Base-by-base conservation (phyloP, 2,329 filamentous ascomycete species). In the Stemphylium vesicarium region DNA sequence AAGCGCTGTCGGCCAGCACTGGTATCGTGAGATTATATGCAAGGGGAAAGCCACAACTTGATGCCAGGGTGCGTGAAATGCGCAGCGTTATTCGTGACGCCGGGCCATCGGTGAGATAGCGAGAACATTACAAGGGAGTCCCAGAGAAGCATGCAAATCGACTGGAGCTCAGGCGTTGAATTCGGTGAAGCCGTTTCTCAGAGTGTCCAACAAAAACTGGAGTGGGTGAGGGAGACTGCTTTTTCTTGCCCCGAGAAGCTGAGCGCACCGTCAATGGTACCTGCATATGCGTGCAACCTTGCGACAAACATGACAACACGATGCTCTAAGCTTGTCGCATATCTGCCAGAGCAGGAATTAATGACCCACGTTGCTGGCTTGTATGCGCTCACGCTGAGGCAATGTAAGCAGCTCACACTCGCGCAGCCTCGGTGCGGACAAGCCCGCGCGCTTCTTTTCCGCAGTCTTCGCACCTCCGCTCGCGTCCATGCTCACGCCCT, bases 21-120 rank as follows among this genome's bases (percentile, higher is more conserved):
- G 37, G 26, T 31, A 32, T 50, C 15, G 32, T 20, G 26, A 43
- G 26, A 26, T 24, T 20, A n/a, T 53, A 53, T 53, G 50, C 45
- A 53, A 53, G 50, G 45, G 50, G 38, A 24, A 29, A 53, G 50
- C 50, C 38, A 40, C 24, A 16, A 10, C 38, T 22, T 42, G 38
- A 22, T 40, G 26, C 6, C 33, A 20, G 32, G 20, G 22, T 22
- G 38, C 24, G 22, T 22, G 5, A n/a, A n/a, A 35, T 38, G 44
- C 37, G 37, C 31, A 31, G 18, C 31, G n/a, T 42, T 22, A 24
- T 49, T 24, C 32, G 22, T 15, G 16, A 31, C 44, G 24, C 15
- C 32, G 2, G 9, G 18, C 16, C 16, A 22, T 37, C 15, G 16
- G 20, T 41, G 43, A 32, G 31, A 35, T 11, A 13, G 10, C 29